Evolutionary conservation across 1,139 yeast genomes (phyloP), one percentile per base, ranked within the genome.

Genomic region (Protomyces macrosporus): DNA sequence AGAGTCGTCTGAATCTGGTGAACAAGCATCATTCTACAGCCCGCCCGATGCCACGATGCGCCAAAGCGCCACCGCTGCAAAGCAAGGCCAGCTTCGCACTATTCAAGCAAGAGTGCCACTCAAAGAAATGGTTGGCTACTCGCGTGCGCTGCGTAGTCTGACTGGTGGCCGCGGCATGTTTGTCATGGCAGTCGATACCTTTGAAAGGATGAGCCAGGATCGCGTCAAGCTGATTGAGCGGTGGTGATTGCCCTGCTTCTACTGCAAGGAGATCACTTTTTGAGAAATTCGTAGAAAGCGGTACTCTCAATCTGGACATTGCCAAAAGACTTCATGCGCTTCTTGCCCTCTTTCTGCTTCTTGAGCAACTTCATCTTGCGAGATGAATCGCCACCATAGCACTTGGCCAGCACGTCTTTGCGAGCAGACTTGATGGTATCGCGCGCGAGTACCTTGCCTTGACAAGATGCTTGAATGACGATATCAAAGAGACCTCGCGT

Each of bases 341-440:
- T 89, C 76, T 93, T 93, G 54, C 98, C 98, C 72, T 89, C 97
- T 75, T 91, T 93, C 72, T 93, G 98, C 71, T 89, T 87, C 66
- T 82, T 90, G 65, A 93, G 78, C 69, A 93, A 81, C 75, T 93
- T 93, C 79, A 90, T 90, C 69, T 96, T 81, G 75, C 98, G 81
- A 0, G 96, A 84, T 42, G 91, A 83, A 78, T 93, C 98, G 16
- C 97, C 88, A 0, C 98, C 98, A 75, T 93, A 65, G 98, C 68
- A 93, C 78, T 71, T 84, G 87, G 60, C 95, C 96, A 63, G 79
- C 23, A 93, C 98, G 75, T 93, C 98, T 75, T 93, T 93, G 68
- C 97, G 79, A 72, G 88, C 84, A 1, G 98, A 98, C 73, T 89
- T 89, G 68, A 93, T 88, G 0, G 98, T 91, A 72, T 93, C 97